A percentile compares a stretch with the other conserved stretches of the same genome.
Conservation (phyloP, 2,329 filamentous ascomycete genomes). For the Claviceps sp. region DNA sequence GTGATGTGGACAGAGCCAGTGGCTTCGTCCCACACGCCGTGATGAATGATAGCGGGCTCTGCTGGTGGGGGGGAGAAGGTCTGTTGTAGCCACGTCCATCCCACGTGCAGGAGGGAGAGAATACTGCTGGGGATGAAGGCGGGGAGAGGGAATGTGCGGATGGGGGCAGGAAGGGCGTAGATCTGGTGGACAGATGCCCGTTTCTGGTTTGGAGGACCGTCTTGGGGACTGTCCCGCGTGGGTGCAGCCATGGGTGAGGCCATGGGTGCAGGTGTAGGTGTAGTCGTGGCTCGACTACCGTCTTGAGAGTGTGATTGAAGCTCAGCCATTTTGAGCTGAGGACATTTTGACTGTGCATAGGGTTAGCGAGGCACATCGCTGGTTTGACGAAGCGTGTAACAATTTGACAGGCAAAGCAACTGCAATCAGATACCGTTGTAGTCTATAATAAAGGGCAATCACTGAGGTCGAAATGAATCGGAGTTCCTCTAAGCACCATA, state of each 20-base stretch:
- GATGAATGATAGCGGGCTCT: conserved; percentile 51
- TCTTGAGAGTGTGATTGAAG: conserved; percentile 14
- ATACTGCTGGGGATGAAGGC: conserved; percentile 87
- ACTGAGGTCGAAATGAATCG: conserved; percentile 46
- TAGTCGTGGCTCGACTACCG: conserved; percentile 4
- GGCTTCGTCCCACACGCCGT: conserved; percentile 66
- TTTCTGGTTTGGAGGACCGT: conserved; percentile 17
- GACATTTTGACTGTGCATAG: conserved; percentile 32
- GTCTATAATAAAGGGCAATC: conserved; percentile 59
- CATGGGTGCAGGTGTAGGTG: no score
- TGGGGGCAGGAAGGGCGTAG: conserved; percentile 67
- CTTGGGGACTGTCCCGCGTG: conserved; percentile 6
- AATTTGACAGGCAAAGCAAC: conserved; percentile 7
- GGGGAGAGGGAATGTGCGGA: conserved; percentile 73
- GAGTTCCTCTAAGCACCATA: conserved; percentile 40
- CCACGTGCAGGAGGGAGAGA: conserved; percentile 69
- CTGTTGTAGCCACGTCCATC: conserved; percentile 64
- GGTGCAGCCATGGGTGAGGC: conserved; percentile 4
- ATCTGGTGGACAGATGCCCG: conserved; percentile 50
- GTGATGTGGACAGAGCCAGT: conserved; percentile 77
- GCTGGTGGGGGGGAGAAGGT: conserved; percentile 51
- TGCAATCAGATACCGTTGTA: conserved; percentile 94
- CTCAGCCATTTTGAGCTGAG: conserved; percentile 29
- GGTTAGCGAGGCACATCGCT: background rate
- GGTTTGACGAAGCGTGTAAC: background rate